Percentiles rank a stretch among this genome's conserved stretches.
Evolutionary conservation across 1,284 basidiomycete species (phyloP).

Genomic region (Gymnopus androsaceus): DNA sequence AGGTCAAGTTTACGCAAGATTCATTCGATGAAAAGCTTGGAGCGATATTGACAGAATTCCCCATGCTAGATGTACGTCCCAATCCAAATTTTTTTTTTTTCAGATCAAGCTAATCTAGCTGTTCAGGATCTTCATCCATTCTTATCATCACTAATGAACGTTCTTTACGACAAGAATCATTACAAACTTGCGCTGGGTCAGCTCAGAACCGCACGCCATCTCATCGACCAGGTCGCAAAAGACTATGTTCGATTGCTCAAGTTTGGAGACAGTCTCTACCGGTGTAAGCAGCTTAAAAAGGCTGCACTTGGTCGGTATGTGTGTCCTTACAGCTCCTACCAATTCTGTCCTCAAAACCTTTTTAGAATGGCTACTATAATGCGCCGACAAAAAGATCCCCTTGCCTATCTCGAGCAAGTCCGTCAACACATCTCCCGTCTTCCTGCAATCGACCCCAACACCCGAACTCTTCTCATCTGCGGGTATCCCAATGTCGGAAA

Average conservation of each 20-base stretch:
- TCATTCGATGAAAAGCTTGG: conserved; percentile 96
- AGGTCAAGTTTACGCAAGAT: conserved; percentile 99
- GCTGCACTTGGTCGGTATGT: conserved; percentile 89
- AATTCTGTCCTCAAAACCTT: conserved; percentile 1
- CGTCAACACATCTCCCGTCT: conserved; percentile 96
- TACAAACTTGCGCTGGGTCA: conserved; percentile 97
- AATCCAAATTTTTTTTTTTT: not conserved
- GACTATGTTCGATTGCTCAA: conserved; percentile 94
- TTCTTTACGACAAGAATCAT: conserved; percentile 97
- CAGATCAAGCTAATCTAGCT: conserved; percentile 6
- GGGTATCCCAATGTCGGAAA: conserved; percentile 98
- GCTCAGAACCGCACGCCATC: conserved; percentile 88
- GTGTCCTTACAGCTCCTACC: conserved; percentile 28
- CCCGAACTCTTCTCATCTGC: conserved; percentile 93
- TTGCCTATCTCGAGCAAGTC: conserved; percentile 96
- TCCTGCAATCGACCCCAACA: conserved; percentile 93
- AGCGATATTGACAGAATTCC: conserved; percentile 93
- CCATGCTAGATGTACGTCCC: conserved; percentile 84
- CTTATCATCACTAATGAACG: conserved; percentile 91
- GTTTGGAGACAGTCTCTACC: conserved; percentile 93
- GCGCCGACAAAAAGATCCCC: conserved; percentile 93
- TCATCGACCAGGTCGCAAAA: conserved; percentile 94
- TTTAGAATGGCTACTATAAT: conserved; percentile 93
- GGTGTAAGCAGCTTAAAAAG: conserved; percentile 95
- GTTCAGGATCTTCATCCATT: conserved; percentile 91